Evolutionary conservation across 345 rosid genomes (phyloP).

Genomic region (Salix koriyanagi): DNA sequence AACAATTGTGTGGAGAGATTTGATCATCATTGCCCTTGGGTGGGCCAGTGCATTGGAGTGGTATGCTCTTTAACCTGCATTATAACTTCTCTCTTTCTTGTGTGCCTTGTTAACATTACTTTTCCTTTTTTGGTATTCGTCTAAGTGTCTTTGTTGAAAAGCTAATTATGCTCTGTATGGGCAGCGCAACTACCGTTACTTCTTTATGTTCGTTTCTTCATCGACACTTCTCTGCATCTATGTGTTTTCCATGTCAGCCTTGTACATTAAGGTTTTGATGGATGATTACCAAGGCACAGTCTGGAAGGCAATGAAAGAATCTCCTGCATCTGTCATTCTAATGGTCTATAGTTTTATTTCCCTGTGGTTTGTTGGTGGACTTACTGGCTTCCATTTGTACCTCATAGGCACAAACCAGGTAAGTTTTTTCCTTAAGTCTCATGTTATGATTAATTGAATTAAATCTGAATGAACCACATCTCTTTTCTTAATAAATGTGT

Average conservation of each 20-base stretch:
- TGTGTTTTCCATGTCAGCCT: slow-evolving; percentile 76
- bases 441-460: neutral
- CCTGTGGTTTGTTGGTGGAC: slow-evolving; percentile 96
- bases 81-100: neutral
- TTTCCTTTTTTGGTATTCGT: neutral
- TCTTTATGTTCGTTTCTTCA: slow-evolving; percentile 93
- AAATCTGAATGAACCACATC: neutral
- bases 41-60: slow-evolving; percentile 97
- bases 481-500: neutral
- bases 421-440: slow-evolving; percentile 16
- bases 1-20: slow-evolving; percentile 93
- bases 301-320: slow-evolving; percentile 86
- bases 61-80: slow-evolving; percentile 40
- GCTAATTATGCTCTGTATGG: slow-evolving; percentile 7
- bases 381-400: slow-evolving; percentile 88
- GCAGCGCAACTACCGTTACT: slow-evolving; percentile 96
- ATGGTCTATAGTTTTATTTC: slow-evolving; percentile 82
- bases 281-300: slow-evolving; percentile 55
- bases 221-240: slow-evolving; percentile 83
- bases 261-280: slow-evolving; percentile 83
- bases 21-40: slow-evolving; percentile 99
- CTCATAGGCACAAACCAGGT: slow-evolving; percentile 93
- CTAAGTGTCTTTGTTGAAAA: neutral
- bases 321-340: slow-evolving; percentile 75
- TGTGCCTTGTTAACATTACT: neutral